Base-by-base conservation (phyloP, 495 filamentous ascomycete genomes). In the Alectoria sarmentosa region DNA sequence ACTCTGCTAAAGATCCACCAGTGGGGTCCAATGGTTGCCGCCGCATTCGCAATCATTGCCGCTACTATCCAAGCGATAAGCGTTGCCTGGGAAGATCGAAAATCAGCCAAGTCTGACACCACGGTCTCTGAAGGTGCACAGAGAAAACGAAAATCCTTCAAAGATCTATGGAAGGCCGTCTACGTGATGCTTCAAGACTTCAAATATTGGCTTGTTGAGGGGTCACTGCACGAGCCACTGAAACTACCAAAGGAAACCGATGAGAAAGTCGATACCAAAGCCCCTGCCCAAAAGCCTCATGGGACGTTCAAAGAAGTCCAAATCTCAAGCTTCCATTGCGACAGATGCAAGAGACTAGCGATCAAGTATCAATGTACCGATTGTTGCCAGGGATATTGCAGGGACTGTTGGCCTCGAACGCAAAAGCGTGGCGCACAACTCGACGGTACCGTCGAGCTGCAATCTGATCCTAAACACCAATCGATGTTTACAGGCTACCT, bases 21-120 rank as follows among this genome's bases (percentile, higher is more conserved):
- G 57, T 38, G 57, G 36, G 34, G 37, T 59, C 57, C 57, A 15
- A 5, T 23, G 37, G 57, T 59, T 21, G 57, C 36, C 32, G 57
- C 57, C 5, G n/a, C 19, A 19, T 59, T 37, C 13, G 57, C 37
- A 28, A 21, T 41, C n/a, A 7, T 59, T 39, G 57, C 34, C 14
- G 23, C 57, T 39, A 17, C 36, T 2, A 28, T 59, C 32, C 57
- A 59, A 17, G 23, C n/a, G 32, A 26, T 59, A 28, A 8, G 37
- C n/a, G 34, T 28, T 28, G 21, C 37, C 21, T 39, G 21, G 36
- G 3, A 21, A 30, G 28, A 38, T 42, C 36, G 34, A 37, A 59
- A 39, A 21, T 26, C 23, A 10, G 28, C 26, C 13, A 21, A 37
- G 37, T 28, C n/a, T 4, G 3, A 42, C 17, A 26, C n/a, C 9